Percentiles rank a stretch among this genome's conserved stretches.
phyloP scores from a whole-genome alignment of 495 filamentous ascomycete genomes.

The Astrothelium macrocarpum region DNA sequence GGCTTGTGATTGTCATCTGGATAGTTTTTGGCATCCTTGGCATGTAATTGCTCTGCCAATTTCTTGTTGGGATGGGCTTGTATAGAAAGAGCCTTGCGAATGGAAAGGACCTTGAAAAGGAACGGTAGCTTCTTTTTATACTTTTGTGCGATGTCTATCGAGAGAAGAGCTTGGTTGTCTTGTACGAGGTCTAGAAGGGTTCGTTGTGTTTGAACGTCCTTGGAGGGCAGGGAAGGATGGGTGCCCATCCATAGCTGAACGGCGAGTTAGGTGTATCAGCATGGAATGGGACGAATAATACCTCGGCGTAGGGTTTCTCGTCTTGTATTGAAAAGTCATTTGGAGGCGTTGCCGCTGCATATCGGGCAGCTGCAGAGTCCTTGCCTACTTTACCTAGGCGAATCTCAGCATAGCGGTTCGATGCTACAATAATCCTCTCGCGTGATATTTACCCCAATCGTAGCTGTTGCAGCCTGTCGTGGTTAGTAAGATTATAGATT shows the following conservation, averaged over 20 bases:
- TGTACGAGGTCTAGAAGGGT: conserved; percentile 83
- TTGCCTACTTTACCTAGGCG: conserved; percentile 33
- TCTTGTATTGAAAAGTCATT: conserved; percentile 29
- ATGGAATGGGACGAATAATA: conserved; percentile 8
- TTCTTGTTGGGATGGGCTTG: conserved; percentile 98
- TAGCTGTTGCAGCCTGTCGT: conserved; percentile 81
- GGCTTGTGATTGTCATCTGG: conserved; percentile 99
- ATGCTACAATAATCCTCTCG: conserved; percentile 1
- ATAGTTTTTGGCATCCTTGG: conserved; percentile 83
- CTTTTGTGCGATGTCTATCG: conserved; percentile 54
- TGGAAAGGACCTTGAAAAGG: conserved; percentile 92
- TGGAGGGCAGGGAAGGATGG: conserved; percentile 89
- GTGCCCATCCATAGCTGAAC: conserved; percentile 95
- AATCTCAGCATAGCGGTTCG: conserved; percentile 9
- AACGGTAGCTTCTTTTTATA: conserved; percentile 83
- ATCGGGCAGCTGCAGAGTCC: conserved; percentile 61
- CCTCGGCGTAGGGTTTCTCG: conserved; percentile 37
- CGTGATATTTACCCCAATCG: conserved; percentile 67
- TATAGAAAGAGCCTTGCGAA: conserved; percentile 89
- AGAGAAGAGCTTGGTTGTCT: conserved; percentile 76
- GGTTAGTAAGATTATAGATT: conserved; percentile 12
- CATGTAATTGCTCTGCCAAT: conserved; percentile 81
- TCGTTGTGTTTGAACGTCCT: conserved; percentile 72
- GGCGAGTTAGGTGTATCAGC: not conserved
- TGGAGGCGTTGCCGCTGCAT: conserved; percentile 23